Evolutionary conservation across 495 filamentous ascomycete species (phyloP).

Genomic region (Neurospora intermedia): DNA sequence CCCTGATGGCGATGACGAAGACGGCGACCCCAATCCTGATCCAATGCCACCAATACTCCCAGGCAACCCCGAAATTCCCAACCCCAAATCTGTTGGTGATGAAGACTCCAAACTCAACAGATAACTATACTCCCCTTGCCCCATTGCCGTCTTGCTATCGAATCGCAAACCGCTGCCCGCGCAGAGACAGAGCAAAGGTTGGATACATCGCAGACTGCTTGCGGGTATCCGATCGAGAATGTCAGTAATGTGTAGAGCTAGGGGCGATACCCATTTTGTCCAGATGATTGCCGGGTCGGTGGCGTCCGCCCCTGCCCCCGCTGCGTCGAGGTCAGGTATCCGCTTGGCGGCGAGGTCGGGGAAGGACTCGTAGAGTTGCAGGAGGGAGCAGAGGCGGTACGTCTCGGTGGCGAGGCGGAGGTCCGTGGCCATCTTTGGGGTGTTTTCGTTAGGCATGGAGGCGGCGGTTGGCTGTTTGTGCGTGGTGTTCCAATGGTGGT

Average conservation of each 20-base stretch:
- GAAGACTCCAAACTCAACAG: slow-evolving; percentile 6
- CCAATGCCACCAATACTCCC: background rate
- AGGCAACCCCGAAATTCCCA: background rate
- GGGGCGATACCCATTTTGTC: slow-evolving; percentile 16
- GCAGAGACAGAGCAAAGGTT: slow-evolving; percentile 24
- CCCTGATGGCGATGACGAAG: background rate
- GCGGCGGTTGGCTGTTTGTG: background rate
- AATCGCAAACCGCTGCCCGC: slow-evolving; percentile 23
- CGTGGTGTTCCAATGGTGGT: background rate
- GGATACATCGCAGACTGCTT: slow-evolving; percentile 19
- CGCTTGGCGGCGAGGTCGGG: slow-evolving; percentile 19
- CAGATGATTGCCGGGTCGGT: slow-evolving; percentile 9
- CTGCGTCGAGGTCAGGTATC: slow-evolving; percentile 6
- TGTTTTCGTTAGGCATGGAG: background rate
- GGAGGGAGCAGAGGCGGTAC: slow-evolving; percentile 20
- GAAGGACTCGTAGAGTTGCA: slow-evolving; percentile 25
- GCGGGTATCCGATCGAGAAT: slow-evolving; percentile 15
- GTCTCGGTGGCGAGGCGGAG: slow-evolving; percentile 18
- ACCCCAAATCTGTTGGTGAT: background rate
- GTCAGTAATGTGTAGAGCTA: slow-evolving; percentile 17
- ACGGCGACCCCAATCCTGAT: background rate
- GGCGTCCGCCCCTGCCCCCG: background rate
- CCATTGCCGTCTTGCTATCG: slow-evolving; percentile 14
- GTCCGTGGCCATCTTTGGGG: background rate
- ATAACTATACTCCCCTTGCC: slow-evolving; percentile 7